Evolutionary conservation across 441 rosid species (phyloP).

Genomic region (Jatropha podagrica): DNA sequence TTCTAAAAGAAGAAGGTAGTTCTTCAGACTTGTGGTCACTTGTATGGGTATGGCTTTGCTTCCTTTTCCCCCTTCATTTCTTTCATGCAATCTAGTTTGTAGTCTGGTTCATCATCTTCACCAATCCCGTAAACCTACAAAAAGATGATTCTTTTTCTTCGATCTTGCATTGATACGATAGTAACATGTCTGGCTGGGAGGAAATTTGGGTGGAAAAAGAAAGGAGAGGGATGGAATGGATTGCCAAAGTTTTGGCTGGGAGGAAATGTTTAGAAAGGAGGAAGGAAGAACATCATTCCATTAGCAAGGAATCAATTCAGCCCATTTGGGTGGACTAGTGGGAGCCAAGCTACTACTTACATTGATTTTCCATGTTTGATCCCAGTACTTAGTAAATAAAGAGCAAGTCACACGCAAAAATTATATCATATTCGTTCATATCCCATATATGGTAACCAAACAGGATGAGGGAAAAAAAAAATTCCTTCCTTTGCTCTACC

Average conservation of each 20-base stretch:
- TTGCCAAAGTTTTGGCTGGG: not conserved
- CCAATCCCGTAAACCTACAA: not conserved
- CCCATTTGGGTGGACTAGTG: not conserved
- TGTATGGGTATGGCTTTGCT: not conserved
- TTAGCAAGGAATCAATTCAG: not conserved
- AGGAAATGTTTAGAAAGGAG: not conserved
- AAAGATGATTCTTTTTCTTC: constrained; percentile 8
- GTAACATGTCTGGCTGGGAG: not conserved
- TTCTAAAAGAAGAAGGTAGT: not conserved
- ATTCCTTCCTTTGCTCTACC: not conserved
- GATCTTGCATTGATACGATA: not conserved
- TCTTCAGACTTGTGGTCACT: not conserved
- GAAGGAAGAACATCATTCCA: not conserved
- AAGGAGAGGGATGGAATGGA: not conserved
- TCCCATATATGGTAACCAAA: not conserved
- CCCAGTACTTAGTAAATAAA: not conserved
- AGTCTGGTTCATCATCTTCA: not conserved
- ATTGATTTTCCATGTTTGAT: not conserved
- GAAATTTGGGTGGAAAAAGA: not conserved
- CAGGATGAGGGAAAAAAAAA: not conserved
- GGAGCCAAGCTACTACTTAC: not conserved
- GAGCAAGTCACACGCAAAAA: not conserved
- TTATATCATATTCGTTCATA: not conserved
- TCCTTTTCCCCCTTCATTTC: not conserved
- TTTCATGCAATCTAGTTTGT: not conserved